phyloP scores from a whole-genome alignment of 1,284 basidiomycete species.

The Trichosporon sp. region DNA sequence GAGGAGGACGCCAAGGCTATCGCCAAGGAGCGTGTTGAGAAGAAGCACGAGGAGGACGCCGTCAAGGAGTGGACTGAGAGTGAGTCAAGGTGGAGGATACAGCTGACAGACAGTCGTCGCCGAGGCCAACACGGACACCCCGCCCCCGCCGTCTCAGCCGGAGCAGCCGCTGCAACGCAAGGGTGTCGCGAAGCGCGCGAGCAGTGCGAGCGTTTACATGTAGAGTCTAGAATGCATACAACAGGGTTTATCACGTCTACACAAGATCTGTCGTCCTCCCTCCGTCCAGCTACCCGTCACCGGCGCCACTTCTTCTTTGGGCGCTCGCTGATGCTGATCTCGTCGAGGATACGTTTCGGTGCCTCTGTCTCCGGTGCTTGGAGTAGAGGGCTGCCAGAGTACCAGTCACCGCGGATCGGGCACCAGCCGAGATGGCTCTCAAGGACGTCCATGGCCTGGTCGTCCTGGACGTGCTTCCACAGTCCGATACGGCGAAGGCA shows the following conservation, averaged over 20 bases:
- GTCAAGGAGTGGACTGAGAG: slow-evolving; percentile 29
- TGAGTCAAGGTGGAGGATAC: slow-evolving; percentile 5
- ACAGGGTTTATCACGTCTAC: not conserved
- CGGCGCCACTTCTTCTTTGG: slow-evolving; percentile 25
- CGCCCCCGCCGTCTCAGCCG: not conserved
- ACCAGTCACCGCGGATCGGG: slow-evolving; percentile 44
- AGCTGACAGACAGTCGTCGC: slow-evolving; percentile 20
- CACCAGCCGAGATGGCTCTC: slow-evolving; percentile 46
- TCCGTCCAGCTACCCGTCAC: not conserved
- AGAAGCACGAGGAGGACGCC: slow-evolving; percentile 34
- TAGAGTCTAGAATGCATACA: slow-evolving; percentile 17
- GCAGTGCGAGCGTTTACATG: slow-evolving; percentile 9
- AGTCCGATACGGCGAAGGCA: slow-evolving; percentile 47
- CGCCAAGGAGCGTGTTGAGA: slow-evolving; percentile 29
- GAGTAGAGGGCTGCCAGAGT: slow-evolving; percentile 20
- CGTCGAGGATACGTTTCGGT: slow-evolving; percentile 11
- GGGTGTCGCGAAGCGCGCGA: slow-evolving; percentile 1
- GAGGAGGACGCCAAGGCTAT: slow-evolving; percentile 24
- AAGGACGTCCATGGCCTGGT: slow-evolving; percentile 37
- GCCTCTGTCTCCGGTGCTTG: not conserved
- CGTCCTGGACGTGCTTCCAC: slow-evolving; percentile 37
- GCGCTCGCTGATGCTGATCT: slow-evolving; percentile 17
- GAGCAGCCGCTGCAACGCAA: slow-evolving; percentile 12
- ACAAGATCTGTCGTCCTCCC: not conserved
- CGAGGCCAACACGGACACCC: slow-evolving; percentile 9